Base-by-base conservation (phyloP, 106 monocot genomes). In the Dendrobium officinale region DNA sequence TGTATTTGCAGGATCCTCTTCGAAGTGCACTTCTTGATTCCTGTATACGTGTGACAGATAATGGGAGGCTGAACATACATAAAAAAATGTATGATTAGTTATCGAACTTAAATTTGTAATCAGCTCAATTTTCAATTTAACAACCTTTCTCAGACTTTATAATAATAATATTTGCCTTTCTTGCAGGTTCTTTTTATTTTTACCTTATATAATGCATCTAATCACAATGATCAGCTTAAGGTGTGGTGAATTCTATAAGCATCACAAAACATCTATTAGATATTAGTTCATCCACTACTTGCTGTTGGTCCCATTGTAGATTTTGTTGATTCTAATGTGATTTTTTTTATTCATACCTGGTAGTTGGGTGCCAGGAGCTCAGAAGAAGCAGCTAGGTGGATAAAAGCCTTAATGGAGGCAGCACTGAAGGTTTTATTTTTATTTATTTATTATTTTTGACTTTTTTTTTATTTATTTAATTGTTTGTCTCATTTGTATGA, bases 301-400 rank as follows among this genome's bases (percentile, higher is more conserved):
- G 64, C 20, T 61, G 61, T 64, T 64, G 3, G 19, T 22, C 64
- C 7, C 22, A n/a, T 8, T 64, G 16, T 70, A 13, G 68, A 49
- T n/a, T 55, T 75, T 75, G n/a, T 17, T 59, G 58, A 18, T 1
- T 81, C 17, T 75, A 47, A 75, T 8, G 45, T 19, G 31, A 13
- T 75, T n/a, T 48, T 77, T 77, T 82, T n/a, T 15, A 58, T 31
- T 72, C 15, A 87, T 43, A 15, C 15, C 6, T 40, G 29, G 77
- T 80, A 98, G 97, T 86, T 98, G 88, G 97, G 92, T 80, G 97
- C 98, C 74, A 90, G 86, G 79, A 98, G 97, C 82, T 92, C 97
- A 73, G 97, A 98, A 80, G 97, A 92, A 84, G 92, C 91, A 31
- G 97, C 94, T 82, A 87, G 81, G 73, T 98, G 97, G 92, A 98